These are phyloP conservation scores for Lyophyllum shimeji DNA, from an alignment of 768 basidiomycete genomes.

Conservation along the genomic window DNA sequence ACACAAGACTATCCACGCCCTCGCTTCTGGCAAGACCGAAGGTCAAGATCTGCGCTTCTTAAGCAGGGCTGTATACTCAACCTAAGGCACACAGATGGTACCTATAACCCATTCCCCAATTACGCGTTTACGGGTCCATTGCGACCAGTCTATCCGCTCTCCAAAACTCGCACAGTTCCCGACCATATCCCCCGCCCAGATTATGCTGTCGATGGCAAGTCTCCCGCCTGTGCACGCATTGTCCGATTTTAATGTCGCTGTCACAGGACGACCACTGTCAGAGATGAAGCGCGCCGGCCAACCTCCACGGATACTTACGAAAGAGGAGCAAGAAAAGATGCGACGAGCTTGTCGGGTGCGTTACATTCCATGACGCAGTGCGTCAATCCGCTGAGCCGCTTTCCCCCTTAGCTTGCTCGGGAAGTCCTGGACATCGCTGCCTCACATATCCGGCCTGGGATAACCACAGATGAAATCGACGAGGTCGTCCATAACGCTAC, in stretches of 20 bases:
- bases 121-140: slow-evolving; percentile 79
- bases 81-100: slow-evolving; percentile 53
- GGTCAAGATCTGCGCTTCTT: slow-evolving; percentile 14
- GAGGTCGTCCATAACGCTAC: slow-evolving; percentile 89
- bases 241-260: slow-evolving; percentile 10
- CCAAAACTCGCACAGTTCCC: slow-evolving; percentile 73
- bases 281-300: slow-evolving; percentile 60
- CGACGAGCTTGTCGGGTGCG: slow-evolving; percentile 80
- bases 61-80: background rate
- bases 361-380: slow-evolving; percentile 10
- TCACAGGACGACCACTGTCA: slow-evolving; percentile 55
- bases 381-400: background rate
- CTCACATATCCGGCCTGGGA: slow-evolving; percentile 81
- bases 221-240: slow-evolving; percentile 20
- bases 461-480: slow-evolving; percentile 96
- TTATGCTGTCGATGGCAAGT: slow-evolving; percentile 62
- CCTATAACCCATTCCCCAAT: slow-evolving; percentile 77
- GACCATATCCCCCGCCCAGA: slow-evolving; percentile 86
- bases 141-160: slow-evolving; percentile 87
- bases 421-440: slow-evolving; percentile 95
- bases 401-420: slow-evolving; percentile 62
- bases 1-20: slow-evolving; percentile 75
- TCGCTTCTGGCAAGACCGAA: slow-evolving; percentile 34
- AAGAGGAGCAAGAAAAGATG: slow-evolving; percentile 89
- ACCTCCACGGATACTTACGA: slow-evolving; percentile 61